Conservation (phyloP, 768 basidiomycete species). For the Leccinellum albellum region DNA sequence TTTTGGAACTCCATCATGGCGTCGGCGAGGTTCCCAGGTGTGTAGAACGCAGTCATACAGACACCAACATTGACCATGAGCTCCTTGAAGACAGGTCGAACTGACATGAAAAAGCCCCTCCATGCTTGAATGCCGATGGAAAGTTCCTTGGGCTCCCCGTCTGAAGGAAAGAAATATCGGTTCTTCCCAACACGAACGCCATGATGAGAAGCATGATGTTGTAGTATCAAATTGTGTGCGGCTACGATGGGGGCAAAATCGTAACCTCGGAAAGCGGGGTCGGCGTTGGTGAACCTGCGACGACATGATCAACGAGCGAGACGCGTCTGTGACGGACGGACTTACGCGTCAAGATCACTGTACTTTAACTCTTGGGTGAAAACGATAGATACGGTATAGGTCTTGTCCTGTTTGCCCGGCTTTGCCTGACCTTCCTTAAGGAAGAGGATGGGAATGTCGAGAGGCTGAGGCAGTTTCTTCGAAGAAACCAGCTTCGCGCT, state of each 20-base stretch:
- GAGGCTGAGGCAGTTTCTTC: constrained; percentile 34
- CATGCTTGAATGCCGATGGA: constrained; percentile 41
- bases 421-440: constrained; percentile 38
- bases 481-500: constrained; percentile 42
- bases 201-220: constrained; percentile 38
- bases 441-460: constrained; percentile 33
- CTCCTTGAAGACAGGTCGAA: constrained; percentile 44
- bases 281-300: constrained; percentile 39
- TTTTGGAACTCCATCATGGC: constrained; percentile 48
- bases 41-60: constrained; percentile 53
- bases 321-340: neutral
- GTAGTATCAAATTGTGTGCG: constrained; percentile 47
- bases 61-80: constrained; percentile 54
- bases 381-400: constrained; percentile 38
- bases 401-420: constrained; percentile 29
- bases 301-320: neutral
- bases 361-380: constrained; percentile 29
- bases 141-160: constrained; percentile 21
- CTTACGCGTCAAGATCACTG: constrained; percentile 34
- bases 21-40: constrained; percentile 59
- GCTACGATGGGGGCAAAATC: constrained; percentile 42
- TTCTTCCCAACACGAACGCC: constrained; percentile 50
- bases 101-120: constrained; percentile 50
- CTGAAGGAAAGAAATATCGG: constrained; percentile 47
- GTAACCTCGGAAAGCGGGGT: constrained; percentile 33